Conservation (phyloP, 2,329 filamentous ascomycete species). For the Harringtonia aguacate region DNA sequence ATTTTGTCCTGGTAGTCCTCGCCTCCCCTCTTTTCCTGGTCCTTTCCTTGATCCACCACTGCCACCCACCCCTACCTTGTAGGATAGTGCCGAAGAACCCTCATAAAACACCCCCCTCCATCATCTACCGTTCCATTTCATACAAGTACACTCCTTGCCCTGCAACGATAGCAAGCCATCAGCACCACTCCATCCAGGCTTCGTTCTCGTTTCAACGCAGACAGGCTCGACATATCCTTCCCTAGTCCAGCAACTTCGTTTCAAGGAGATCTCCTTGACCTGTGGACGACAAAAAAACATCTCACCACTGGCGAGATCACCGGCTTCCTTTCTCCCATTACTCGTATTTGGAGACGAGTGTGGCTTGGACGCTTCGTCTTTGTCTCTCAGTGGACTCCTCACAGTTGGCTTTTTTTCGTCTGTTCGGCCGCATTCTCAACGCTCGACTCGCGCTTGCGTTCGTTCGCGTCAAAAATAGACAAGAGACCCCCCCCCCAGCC, state of each 20-base stretch:
- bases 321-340: background rate
- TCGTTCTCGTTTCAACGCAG: slow-evolving; percentile 17
- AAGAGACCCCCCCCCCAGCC: too few relatives aligned
- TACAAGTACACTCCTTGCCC: slow-evolving; percentile 37
- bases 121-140: slow-evolving; percentile 35
- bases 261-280: background rate
- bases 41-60: slow-evolving; percentile 15
- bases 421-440: too few relatives aligned
- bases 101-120: slow-evolving; percentile 37
- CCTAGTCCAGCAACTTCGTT: slow-evolving; percentile 2
- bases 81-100: slow-evolving; percentile 36
- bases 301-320: background rate
- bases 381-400: background rate
- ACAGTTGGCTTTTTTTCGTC: background rate
- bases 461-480: too few relatives aligned
- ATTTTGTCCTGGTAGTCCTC: slow-evolving; percentile 14
- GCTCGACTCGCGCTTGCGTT: too few relatives aligned
- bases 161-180: slow-evolving; percentile 24
- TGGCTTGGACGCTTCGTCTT: background rate
- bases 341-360: background rate
- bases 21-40: slow-evolving; percentile 16
- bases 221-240: slow-evolving; percentile 6
- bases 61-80: slow-evolving; percentile 23
- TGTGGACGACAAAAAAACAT: background rate
- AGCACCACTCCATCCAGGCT: slow-evolving; percentile 18